Conservation (phyloP, 768 basidiomycete genomes). For the Lentinula boryana region DNA sequence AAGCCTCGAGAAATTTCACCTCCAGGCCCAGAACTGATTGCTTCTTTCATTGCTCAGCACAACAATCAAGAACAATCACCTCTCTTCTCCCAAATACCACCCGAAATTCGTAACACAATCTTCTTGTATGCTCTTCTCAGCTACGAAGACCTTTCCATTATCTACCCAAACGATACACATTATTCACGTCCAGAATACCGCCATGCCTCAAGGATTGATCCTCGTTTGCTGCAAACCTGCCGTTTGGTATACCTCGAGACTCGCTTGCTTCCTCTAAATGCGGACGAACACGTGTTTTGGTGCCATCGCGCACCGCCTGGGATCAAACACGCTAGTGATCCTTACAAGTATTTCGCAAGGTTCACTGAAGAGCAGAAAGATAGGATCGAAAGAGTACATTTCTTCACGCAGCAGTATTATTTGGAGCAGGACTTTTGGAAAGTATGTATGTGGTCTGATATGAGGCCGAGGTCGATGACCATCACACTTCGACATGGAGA, state of each 20-base stretch:
- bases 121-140: constrained; percentile 13
- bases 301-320: constrained; percentile 6
- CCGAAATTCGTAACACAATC: constrained; percentile 17
- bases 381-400: constrained; percentile 12
- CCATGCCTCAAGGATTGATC: constrained; percentile 9
- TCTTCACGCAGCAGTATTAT: constrained; percentile 17
- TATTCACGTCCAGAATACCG: constrained; percentile 17
- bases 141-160: constrained; percentile 11
- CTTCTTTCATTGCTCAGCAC: background rate
- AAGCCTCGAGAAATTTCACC: background rate
- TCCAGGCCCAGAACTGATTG: background rate
- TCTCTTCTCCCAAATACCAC: constrained; percentile 12
- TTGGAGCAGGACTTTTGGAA: constrained; percentile 9
- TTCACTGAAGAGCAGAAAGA: constrained; percentile 13
- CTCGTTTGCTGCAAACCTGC: constrained; percentile 16
- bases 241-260: constrained; percentile 18
- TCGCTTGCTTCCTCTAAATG: constrained; percentile 11
- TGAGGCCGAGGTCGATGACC: constrained; percentile 8
- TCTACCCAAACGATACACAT: constrained; percentile 11
- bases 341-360: constrained; percentile 9
- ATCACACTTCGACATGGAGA: constrained; percentile 17
- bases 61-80: constrained; percentile 11
- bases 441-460: background rate
- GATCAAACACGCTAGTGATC: background rate
- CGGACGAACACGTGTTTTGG: constrained; percentile 18